phyloP scores from a whole-genome alignment of 176 grass and related monocot genomes.

The Rhynchospora tenuis region DNA sequence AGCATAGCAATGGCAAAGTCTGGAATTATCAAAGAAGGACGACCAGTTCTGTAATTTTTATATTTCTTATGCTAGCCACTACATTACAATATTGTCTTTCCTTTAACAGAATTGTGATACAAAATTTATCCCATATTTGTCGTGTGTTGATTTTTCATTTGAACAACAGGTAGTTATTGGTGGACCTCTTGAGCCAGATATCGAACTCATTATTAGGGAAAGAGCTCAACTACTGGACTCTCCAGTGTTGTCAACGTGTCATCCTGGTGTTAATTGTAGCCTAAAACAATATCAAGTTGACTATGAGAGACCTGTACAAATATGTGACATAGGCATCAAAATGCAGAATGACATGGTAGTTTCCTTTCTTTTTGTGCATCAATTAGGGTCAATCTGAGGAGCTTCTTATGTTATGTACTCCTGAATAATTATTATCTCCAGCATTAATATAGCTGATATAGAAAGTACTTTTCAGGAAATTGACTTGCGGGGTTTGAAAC shows the following conservation, averaged over 20 bases:
- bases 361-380: not conserved
- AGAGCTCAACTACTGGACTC: slow-evolving; percentile 64
- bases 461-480: slow-evolving; percentile 34
- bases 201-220: slow-evolving; percentile 61
- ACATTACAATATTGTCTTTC: not conserved
- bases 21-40: slow-evolving; percentile 82
- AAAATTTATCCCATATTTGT: not conserved
- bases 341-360: slow-evolving; percentile 35
- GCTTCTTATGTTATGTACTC: not conserved
- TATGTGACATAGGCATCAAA: slow-evolving; percentile 52
- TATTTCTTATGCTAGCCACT: not conserved
- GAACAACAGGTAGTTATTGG: slow-evolving; percentile 76
- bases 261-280: slow-evolving; percentile 37
- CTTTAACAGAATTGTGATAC: not conserved
- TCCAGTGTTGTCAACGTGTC: slow-evolving; percentile 53
- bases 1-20: slow-evolving; percentile 86
- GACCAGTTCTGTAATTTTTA: slow-evolving; percentile 67
- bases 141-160: not conserved
- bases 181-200: slow-evolving; percentile 43
- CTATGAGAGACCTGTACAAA: slow-evolving; percentile 49
- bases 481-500: slow-evolving; percentile 47
- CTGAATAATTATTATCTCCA: not conserved
- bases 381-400: not conserved
- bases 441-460: not conserved
- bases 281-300: slow-evolving; percentile 50